Evolutionary conservation across 805 yeast species (phyloP).

Genomic region (Schizosaccharomyces cryophilus): DNA sequence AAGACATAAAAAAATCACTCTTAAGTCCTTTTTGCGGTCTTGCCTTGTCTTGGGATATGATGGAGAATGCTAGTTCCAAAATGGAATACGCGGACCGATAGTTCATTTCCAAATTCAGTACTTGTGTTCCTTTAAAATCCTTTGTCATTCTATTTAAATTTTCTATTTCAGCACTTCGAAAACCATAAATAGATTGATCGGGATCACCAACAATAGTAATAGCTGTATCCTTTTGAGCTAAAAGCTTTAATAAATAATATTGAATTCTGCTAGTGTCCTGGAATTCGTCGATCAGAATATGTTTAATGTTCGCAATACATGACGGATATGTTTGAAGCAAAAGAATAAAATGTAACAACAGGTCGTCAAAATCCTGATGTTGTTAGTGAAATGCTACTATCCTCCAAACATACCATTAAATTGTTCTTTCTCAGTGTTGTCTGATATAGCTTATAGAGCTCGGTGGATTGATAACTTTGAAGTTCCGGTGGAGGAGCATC

Average conservation of each 20-base stretch:
- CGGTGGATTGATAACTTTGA: neutral
- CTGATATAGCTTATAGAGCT: conserved; percentile 28
- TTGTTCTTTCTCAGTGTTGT: conserved; percentile 16
- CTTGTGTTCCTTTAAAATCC: conserved; percentile 5
- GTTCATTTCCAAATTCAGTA: conserved; percentile 34
- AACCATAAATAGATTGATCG: conserved; percentile 81
- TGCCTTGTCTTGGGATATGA: conserved; percentile 34
- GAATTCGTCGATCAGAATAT: conserved; percentile 77
- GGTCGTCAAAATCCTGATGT: conserved; percentile 51
- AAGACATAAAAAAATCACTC: conserved; percentile 3
- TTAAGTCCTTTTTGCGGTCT: conserved; percentile 8
- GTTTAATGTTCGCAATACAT: conserved; percentile 28
- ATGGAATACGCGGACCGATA: conserved; percentile 60
- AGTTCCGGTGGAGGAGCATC: neutral
- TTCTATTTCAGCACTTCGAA: conserved; percentile 49
- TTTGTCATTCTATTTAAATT: conserved; percentile 35
- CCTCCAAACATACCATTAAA: neutral
- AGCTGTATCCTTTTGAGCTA: conserved; percentile 25
- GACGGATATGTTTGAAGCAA: conserved; percentile 23
- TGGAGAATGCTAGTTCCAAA: conserved; percentile 32
- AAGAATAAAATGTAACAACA: conserved; percentile 30
- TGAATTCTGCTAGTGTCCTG: conserved; percentile 77
- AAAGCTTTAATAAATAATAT: conserved; percentile 33
- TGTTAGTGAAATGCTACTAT: neutral
- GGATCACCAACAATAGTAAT: conserved; percentile 90